Base-by-base conservation (phyloP, 2,329 filamentous ascomycete species). In the Capronia americana region DNA sequence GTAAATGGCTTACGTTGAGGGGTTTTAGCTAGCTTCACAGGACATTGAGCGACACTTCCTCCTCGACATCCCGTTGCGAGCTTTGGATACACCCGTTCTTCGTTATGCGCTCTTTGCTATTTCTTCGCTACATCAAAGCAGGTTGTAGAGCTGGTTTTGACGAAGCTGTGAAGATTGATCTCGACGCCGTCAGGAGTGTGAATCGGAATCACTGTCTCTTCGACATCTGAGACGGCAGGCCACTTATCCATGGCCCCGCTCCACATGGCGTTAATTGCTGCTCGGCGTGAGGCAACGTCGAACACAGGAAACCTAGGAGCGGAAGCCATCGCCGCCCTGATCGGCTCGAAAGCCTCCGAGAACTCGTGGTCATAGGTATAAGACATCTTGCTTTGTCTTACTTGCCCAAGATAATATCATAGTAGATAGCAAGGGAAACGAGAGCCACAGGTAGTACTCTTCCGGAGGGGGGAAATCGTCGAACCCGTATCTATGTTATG, bases 131-230 rank as follows among this genome's bases (percentile, higher is more conserved):
- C 26, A 28, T 28, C 26, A 28, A 28, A 28, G 26, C 26, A 28
- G 26, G 26, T 28, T 28, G 26, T 28, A 2, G 5, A 28, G 7
- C 12, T 20, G n/a, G 41, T 46, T 46, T 46, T 60, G 75, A 76
- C n/a, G 38, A 65, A 65, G 23, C 57, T 57, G 41, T 61, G 57
- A 7, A 65, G 23, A 14, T 53, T 53, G 50, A 65, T 61, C 57
- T 65, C 57, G 23, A 20, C 41, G 32, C 63, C 57, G 26, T 65
- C 63, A 28, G 54, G 51, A 2, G 54, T 48, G 14, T 30, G 2
- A n/a, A 65, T 41, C 46, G 58, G 58, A 20, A 65, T 51, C 6
- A 55, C 26, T 17, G 55, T 59, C 44, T 55, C 57, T 26, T 65
- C 63, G 14, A 65, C 63, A 38, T 65, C 63, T 26, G 28, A 24